Conservation (phyloP, 2,329 filamentous ascomycete genomes). For the Cytospora mali region DNA sequence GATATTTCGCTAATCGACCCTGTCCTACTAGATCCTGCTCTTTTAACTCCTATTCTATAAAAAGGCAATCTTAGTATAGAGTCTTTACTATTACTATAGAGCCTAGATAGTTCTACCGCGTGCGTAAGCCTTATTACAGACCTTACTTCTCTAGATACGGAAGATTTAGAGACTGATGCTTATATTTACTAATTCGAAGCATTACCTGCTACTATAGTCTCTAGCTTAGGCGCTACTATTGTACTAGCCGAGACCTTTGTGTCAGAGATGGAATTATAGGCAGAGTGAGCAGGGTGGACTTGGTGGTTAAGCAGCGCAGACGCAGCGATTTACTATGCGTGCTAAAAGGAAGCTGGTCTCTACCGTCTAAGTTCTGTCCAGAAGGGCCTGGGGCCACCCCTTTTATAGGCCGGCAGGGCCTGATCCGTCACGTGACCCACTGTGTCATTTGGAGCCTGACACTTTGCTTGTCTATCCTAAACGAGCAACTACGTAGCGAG, state of each 20-base stretch:
- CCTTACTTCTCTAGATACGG: background rate
- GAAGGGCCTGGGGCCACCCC: too few relatives aligned
- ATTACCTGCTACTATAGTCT: background rate
- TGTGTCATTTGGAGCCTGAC: too few relatives aligned
- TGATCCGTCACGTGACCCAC: too few relatives aligned
- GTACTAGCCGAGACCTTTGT: too few relatives aligned
- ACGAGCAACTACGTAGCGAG: background rate
- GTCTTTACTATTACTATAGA: background rate
- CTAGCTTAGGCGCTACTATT: background rate
- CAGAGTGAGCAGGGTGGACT: too few relatives aligned
- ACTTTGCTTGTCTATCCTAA: background rate
- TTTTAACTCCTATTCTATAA: background rate
- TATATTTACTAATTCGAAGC: background rate
- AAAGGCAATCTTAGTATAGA: background rate
- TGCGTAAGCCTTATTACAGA: background rate
- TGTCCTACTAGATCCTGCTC: background rate
- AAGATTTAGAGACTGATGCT: background rate
- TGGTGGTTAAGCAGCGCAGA: too few relatives aligned
- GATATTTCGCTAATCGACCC: slow-evolving; percentile 2
- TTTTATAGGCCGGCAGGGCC: too few relatives aligned
- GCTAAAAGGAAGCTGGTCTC: too few relatives aligned
- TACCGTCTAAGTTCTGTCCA: too few relatives aligned
- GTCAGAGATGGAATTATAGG: too few relatives aligned
- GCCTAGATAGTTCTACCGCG: background rate
- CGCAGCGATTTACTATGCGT: too few relatives aligned